A percentile compares a stretch with the other conserved stretches of the same genome.
These are phyloP conservation scores for Nitzschia palea DNA, from an alignment of 108 stramenopile species.

Conservation along the genomic window DNA sequence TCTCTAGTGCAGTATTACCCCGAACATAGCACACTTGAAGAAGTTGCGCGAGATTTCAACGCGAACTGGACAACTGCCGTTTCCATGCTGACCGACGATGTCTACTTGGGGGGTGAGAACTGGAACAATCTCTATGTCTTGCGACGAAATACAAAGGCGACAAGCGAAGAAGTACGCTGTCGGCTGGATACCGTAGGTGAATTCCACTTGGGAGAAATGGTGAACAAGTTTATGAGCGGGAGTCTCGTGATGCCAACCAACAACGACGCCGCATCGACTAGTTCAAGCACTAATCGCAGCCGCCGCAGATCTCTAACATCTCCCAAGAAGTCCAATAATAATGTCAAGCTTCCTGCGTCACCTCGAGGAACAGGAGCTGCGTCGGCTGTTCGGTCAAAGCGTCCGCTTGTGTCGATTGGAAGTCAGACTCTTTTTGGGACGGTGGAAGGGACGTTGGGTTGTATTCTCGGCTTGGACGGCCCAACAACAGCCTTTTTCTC, in stretches of 20 bases:
- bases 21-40: constrained; percentile 80
- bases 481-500: constrained; percentile 84
- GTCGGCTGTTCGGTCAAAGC: constrained; percentile 31
- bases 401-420: constrained; percentile 61
- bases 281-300: neutral
- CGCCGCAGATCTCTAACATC: constrained; percentile 15
- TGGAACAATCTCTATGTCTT: constrained; percentile 92
- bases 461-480: constrained; percentile 83
- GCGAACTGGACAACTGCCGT: constrained; percentile 94
- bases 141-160: constrained; percentile 74
- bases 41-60: constrained; percentile 94
- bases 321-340: constrained; percentile 33
- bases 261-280: neutral
- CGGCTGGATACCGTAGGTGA: constrained; percentile 91
- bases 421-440: constrained; percentile 94
- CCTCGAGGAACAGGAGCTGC: neutral
- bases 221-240: constrained; percentile 90
- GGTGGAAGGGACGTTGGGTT: constrained; percentile 92
- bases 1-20: constrained; percentile 87
- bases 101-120: constrained; percentile 93
- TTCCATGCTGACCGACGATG: constrained; percentile 89
- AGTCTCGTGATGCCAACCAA: constrained; percentile 87
- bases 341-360: constrained; percentile 6
- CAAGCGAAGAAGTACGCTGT: constrained; percentile 80
- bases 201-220: constrained; percentile 96